These are phyloP conservation scores for Spathaspora sp. DNA, from an alignment of 1,139 yeast species.

Conservation along the genomic window DNA sequence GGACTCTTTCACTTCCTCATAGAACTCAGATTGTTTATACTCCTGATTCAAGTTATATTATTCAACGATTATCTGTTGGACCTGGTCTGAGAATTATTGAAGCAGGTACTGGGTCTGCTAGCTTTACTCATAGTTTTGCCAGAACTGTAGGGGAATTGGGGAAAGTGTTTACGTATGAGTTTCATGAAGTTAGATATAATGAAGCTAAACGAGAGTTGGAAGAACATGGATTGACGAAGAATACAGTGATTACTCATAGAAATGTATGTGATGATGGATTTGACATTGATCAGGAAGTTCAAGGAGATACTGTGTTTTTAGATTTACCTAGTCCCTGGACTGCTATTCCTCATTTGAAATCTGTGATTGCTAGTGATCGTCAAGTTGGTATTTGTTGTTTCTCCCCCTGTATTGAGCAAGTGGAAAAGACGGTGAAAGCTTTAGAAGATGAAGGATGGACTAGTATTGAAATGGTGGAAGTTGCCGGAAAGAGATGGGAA, in stretches of 20 bases:
- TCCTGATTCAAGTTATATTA: slow-evolving; percentile 89
- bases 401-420: slow-evolving; percentile 98
- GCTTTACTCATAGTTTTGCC: slow-evolving; percentile 90
- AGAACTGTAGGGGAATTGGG: slow-evolving; percentile 70
- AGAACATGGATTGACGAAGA: slow-evolving; percentile 60
- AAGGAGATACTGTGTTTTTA: slow-evolving; percentile 75
- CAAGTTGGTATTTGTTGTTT: slow-evolving; percentile 83
- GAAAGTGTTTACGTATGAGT: slow-evolving; percentile 79
- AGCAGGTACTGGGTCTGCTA: slow-evolving; percentile 95
- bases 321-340: slow-evolving; percentile 98
- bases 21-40: slow-evolving; percentile 97
- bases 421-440: slow-evolving; percentile 76
- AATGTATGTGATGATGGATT: slow-evolving; percentile 94
- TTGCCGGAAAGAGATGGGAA: slow-evolving; percentile 85
- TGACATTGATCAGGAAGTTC: slow-evolving; percentile 41
- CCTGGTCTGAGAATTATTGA: slow-evolving; percentile 84
- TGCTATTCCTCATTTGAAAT: slow-evolving; percentile 75
- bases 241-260: slow-evolving; percentile 71
- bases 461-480: slow-evolving; percentile 91
- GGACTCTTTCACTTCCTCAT: slow-evolving; percentile 95
- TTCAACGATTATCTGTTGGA: slow-evolving; percentile 72
- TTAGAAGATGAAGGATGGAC: slow-evolving; percentile 79
- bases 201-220: slow-evolving; percentile 80
- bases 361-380: slow-evolving; percentile 55
- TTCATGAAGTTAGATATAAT: slow-evolving; percentile 77